Conservation (phyloP, 31 red algal genomes). For the Pterothamnion heteromorphum region DNA sequence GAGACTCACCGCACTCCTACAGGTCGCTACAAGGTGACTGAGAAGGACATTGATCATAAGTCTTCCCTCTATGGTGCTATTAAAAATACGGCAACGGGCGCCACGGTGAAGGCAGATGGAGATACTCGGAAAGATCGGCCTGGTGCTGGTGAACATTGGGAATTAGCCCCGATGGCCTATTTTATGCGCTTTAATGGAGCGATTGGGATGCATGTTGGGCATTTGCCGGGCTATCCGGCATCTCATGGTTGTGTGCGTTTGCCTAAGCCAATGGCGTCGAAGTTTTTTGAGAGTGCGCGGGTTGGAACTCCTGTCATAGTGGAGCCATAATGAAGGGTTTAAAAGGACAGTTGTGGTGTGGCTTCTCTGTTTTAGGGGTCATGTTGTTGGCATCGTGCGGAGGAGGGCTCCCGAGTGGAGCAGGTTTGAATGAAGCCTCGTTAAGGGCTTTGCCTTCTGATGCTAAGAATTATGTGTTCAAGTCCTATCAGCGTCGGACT, state of each 20-base stretch:
- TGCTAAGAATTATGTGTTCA: no score
- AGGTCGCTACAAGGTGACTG: background rate
- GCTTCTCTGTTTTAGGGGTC: no score
- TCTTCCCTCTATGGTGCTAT: constrained; percentile 10
- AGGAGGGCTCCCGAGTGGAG: no score
- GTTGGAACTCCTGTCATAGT: constrained; percentile 19
- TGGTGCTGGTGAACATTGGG: background rate
- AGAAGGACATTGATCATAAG: background rate
- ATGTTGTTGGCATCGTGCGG: no score
- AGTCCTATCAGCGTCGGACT: no score
- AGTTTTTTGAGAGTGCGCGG: background rate
- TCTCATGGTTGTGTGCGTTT: constrained; percentile 19
- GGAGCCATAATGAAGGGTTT: no score
- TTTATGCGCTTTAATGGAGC: constrained; percentile 27
- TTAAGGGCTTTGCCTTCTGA: no score
- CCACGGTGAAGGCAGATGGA: background rate
- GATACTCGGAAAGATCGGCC: constrained; percentile 16
- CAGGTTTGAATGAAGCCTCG: no score
- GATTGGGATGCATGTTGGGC: constrained; percentile 24
- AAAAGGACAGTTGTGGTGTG: no score
- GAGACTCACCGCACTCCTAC: background rate
- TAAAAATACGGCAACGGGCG: background rate
- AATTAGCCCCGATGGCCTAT: background rate
- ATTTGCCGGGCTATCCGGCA: constrained; percentile 15
- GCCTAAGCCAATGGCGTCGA: constrained; percentile 6